Base-by-base conservation (phyloP, 352 stramenopile genomes). In the Pythium aristosporum region DNA sequence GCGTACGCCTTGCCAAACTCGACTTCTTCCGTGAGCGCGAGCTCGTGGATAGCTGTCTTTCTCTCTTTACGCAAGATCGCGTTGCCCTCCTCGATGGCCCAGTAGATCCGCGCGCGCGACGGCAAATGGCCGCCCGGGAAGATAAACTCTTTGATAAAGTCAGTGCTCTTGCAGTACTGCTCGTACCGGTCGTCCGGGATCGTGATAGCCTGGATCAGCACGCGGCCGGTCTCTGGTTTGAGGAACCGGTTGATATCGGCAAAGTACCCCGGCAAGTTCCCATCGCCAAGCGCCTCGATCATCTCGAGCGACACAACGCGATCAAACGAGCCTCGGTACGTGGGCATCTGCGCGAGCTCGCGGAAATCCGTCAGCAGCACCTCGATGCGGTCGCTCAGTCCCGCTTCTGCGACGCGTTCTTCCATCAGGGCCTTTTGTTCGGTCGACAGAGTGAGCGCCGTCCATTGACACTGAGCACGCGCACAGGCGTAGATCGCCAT, bases 141-240 rank as follows among this genome's bases (percentile, higher is more conserved):
- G 37, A 75, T 75, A 43, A 63, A 70, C 61, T 70, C 67, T 50
- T 70, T 75, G 57, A 75, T 70, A 48, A 75, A 75, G 57, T 71
- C 64, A 2, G 57, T 71, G 57, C 66, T 63, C 51, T 66, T 65
- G 46, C 64, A 70, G 64, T 75, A 61, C 61, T 70, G 63, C 46
- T 64, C 50, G 52, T 70, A 62, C 12, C 61, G 42, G 52, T 70
- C 59, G 56, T 69, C 63, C 28, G 68, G 61, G 49, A 72, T 67
- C 63, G 68, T 59, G 48, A 75, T 75, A 15, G 63, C 68, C 58
- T 75, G 68, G 54, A 75, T 66, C 3, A 72, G 30, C 15, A 75
- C 64, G 46, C 63, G 63, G 18, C 68, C 68, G 4, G 53, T 62
- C 9, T 67, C 64, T 28, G 64, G 55, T 57, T 69, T 72, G 49